Conservation (phyloP, 106 monocot genomes). For the Xerophyta viscosa region DNA sequence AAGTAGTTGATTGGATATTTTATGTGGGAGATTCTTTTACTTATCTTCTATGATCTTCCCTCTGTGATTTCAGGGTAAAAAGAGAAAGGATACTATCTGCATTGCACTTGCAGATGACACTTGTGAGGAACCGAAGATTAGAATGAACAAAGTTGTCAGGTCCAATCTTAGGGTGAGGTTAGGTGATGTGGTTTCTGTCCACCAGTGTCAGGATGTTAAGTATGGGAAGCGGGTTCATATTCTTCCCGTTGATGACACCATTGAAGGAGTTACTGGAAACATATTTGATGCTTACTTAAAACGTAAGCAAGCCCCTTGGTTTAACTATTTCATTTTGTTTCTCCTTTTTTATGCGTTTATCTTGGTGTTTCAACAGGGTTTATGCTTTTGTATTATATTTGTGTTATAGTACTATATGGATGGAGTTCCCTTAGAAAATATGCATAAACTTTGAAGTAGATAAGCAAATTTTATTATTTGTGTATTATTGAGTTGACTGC, state of each 20-base stretch:
- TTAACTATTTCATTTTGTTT: not conserved
- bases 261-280: conserved; percentile 22
- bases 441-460: too few species aligned
- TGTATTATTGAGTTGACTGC: too few species aligned
- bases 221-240: conserved; percentile 28
- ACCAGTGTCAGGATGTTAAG: conserved; percentile 25
- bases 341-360: too few species aligned
- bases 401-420: not conserved
- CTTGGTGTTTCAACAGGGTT: not conserved
- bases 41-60: not conserved
- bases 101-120: conserved; percentile 24
- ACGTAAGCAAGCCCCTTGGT: conserved; percentile 5
- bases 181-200: conserved; percentile 28
- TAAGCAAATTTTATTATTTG: too few species aligned
- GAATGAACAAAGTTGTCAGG: conserved; percentile 27
- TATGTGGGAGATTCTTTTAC: too few species aligned
- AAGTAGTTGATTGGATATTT: too few species aligned
- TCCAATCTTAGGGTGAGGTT: conserved; percentile 23
- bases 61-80: conserved; percentile 13
- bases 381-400: not conserved
- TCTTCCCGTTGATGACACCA: conserved; percentile 21
- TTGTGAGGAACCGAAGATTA: conserved; percentile 25
- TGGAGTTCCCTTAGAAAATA: too few species aligned
- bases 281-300: conserved; percentile 24
- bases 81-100: conserved; percentile 21